Base-by-base conservation (phyloP, 2,329 filamentous ascomycete genomes). In the Colletotrichum phormii region DNA sequence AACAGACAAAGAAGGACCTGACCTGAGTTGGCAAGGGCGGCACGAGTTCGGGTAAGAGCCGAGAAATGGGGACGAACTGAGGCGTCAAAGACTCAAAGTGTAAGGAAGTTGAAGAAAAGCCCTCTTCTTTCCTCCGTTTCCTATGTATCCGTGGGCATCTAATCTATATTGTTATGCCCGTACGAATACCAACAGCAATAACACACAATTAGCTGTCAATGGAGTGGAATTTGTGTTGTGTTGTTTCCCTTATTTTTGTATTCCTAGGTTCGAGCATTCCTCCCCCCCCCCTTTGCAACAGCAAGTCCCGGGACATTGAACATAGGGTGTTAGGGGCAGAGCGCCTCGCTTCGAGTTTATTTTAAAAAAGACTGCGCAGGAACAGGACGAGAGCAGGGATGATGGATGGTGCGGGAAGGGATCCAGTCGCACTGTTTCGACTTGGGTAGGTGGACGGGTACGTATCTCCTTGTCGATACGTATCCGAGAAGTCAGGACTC, bases 291-390 rank as follows among this genome's bases (percentile, higher is more conserved):
- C 46, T 57, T 33, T 60, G n/a, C 35, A 60, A n/a, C 33, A 59
- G 33, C 37, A 31, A 55, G 37, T 59, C 53, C 26, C 46, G 54
- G 67, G 61, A 65, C 31, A 60, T 66, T 58, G 24, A 70, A 42
- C 37, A 65, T 54, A n/a, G 46, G 11, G 18, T 29, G n/a, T 3
- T 29, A 22, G 37, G 57, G 42, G 37, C 22, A n/a, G 53, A 60
- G 59, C 31, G 54, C 54, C 65, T 70, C 54, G 66, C 70, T 70
- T 64, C 60, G 61, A 70, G 60, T 70, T 72, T 70, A 70, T 72
- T 70, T 55, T 37, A 70, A 72, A 70, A 61, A 70, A 70, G 67
- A 64, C 29, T 46, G 37, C 55, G 59, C 53, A n/a, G 54, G 54
- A 70, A 55, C 55, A 72, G 53, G 26, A 60, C 22, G 31, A 59